Base-by-base conservation (phyloP, 345 rosid genomes). In the Euclidium syriacum region DNA sequence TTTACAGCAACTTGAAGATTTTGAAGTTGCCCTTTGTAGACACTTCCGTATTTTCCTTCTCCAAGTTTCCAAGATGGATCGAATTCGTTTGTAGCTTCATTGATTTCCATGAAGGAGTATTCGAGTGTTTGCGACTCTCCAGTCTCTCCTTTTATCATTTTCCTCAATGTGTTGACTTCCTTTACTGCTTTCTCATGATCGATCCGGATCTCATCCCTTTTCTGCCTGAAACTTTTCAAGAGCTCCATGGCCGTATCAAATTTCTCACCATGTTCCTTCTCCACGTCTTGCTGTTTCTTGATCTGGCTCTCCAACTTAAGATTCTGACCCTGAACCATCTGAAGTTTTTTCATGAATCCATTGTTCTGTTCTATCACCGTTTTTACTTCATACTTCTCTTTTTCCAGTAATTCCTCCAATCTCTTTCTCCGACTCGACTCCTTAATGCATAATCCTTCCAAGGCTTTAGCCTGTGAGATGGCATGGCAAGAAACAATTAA, bases 11-110 rank as follows among this genome's bases (percentile, higher is more conserved):
- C 94, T 62, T 76, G 79, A 63, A 79, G 47, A 73, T 85, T 77
- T 66, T 75, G 86, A 46, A 91, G 87, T 30, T 77, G 43, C 52
- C 98, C 95, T 73, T 75, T 82, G 71, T 88, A 91, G 38, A 83
- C 71, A 69, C 83, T 83, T 69, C 98, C 98, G 52, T 77, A 80
- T 65, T 71, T 80, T 62, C 95, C 96, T 52, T 88, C 98, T 58
- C 89, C 87, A 59, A 92, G 88, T 76, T 80, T 88, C 83, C 83
- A 77, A 44, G 87, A 81, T 3, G 79, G 94, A 50, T 91, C 92
- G 40, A 91, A 85, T 25, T 79, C 62, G 34, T 75, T 73, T 50
- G 96, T 91, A 64, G 92, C 96, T 53, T 86, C 80, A 52, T 76
- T 85, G 70, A 91, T 75, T 75, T 91, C 96, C 67, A 73, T 55